Percentiles rank a stretch among this genome's conserved stretches.
Conservation (phyloP, 768 basidiomycete genomes). For the Infundibulicybe gibba region DNA sequence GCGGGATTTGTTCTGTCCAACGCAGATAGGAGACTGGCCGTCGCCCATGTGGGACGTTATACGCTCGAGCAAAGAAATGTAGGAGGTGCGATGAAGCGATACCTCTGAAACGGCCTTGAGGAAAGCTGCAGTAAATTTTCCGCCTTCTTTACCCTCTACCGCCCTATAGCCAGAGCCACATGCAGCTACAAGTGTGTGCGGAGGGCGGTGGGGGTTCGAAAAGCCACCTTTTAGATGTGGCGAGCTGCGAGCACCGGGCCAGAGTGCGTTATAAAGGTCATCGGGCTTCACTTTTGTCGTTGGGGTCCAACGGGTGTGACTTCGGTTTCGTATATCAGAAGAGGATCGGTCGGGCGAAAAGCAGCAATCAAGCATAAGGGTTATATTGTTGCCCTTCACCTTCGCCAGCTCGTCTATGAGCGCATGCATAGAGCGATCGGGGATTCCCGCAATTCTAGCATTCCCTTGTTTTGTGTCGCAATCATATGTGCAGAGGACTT, state of each 20-base stretch:
- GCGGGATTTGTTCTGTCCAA: slow-evolving; percentile 45
- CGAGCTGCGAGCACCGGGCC: slow-evolving; percentile 43
- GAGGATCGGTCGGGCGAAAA: slow-evolving; percentile 43
- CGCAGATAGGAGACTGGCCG: slow-evolving; percentile 45
- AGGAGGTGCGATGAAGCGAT: slow-evolving; percentile 53
- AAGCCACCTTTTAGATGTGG: slow-evolving; percentile 37
- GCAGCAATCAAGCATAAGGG: slow-evolving; percentile 63
- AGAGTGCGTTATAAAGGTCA: slow-evolving; percentile 53
- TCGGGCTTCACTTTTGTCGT: slow-evolving; percentile 49
- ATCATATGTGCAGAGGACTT: slow-evolving; percentile 67
- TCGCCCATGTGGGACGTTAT: slow-evolving; percentile 34
- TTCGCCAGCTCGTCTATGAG: slow-evolving; percentile 54
- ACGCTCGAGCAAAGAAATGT: slow-evolving; percentile 40
- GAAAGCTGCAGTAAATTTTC: slow-evolving; percentile 56
- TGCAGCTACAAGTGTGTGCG: slow-evolving; percentile 57
- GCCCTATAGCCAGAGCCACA: slow-evolving; percentile 54
- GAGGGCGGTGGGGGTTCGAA: slow-evolving; percentile 32
- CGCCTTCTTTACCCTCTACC: slow-evolving; percentile 58
- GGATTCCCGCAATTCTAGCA: slow-evolving; percentile 57
- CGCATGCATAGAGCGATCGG: slow-evolving; percentile 61
- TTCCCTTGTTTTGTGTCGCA: slow-evolving; percentile 47
- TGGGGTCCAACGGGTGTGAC: slow-evolving; percentile 56
- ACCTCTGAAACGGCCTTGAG: slow-evolving; percentile 39
- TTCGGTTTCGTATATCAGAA: slow-evolving; percentile 38
- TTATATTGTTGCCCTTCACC: slow-evolving; percentile 67